Conservation (phyloP, 352 stramenopile genomes). For the Pythium coloratum region DNA sequence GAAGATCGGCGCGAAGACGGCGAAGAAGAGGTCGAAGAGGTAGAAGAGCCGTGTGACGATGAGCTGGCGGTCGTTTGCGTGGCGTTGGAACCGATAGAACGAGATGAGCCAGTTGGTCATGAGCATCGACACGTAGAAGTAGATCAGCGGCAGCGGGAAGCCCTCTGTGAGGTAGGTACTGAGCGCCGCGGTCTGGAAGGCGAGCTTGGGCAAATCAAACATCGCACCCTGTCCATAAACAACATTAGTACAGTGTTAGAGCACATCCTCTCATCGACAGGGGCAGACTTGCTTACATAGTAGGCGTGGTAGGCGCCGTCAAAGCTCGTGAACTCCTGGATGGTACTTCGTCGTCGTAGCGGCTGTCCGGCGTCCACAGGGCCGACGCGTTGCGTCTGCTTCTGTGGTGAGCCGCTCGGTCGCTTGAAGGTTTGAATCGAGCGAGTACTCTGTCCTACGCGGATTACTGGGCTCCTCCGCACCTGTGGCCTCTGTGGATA, state of each 20-base stretch:
- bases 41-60: slow-evolving; percentile 24
- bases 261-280: not conserved
- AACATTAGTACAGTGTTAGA: not conserved
- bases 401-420: not conserved
- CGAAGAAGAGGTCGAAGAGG: slow-evolving; percentile 37
- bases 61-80: slow-evolving; percentile 8
- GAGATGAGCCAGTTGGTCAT: slow-evolving; percentile 28
- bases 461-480: not conserved
- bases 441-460: not conserved
- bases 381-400: not conserved
- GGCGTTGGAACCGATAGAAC: slow-evolving; percentile 31
- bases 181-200: slow-evolving; percentile 27
- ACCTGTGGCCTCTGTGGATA: not conserved
- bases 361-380: not conserved
- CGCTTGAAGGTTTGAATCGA: not conserved
- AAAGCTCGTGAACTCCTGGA: slow-evolving; percentile 6
- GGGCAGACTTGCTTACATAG: slow-evolving; percentile 5
- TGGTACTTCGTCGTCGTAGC: not conserved
- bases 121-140: slow-evolving; percentile 28
- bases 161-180: slow-evolving; percentile 24
- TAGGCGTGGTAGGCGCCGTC: slow-evolving; percentile 22
- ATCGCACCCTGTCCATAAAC: slow-evolving; percentile 12
- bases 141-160: slow-evolving; percentile 31
- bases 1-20: slow-evolving; percentile 32
- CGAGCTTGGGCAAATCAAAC: slow-evolving; percentile 29